These are phyloP conservation scores for Pythium myriotylum DNA, from an alignment of 352 stramenopile genomes.

Conservation along the genomic window DNA sequence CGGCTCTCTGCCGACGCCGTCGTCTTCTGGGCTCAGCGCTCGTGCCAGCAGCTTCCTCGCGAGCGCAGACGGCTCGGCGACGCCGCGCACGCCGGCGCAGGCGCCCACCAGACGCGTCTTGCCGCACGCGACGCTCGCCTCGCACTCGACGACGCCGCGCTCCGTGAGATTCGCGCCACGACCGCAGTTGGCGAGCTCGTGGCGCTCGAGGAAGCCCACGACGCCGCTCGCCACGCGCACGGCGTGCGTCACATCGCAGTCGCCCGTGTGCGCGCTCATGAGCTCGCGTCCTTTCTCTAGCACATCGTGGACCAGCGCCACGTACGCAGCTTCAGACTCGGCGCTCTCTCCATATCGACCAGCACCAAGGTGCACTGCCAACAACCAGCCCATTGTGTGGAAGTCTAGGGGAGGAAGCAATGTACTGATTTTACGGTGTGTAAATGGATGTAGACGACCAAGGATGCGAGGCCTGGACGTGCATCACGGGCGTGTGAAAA, in stretches of 20 bases:
- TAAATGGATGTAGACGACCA: no score
- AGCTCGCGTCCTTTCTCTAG: constrained; percentile 9
- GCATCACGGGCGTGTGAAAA: no score
- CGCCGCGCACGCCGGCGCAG: constrained; percentile 52
- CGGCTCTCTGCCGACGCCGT: constrained; percentile 42
- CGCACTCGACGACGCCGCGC: constrained; percentile 50
- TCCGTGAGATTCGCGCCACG: constrained; percentile 59
- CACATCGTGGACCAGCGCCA: constrained; percentile 40
- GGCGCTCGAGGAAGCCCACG: constrained; percentile 53
- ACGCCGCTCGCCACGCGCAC: constrained; percentile 36
- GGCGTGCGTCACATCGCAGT: not conserved
- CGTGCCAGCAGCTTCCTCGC: constrained; percentile 45
- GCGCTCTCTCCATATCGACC: constrained; percentile 42
- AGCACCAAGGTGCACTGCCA: constrained; percentile 67
- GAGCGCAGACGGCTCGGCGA: constrained; percentile 51
- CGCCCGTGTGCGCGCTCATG: constrained; percentile 14
- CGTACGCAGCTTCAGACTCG: constrained; percentile 40
- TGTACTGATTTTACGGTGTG: no score
- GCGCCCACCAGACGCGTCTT: constrained; percentile 35
- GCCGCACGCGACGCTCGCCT: constrained; percentile 58
- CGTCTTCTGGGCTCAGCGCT: constrained; percentile 2
- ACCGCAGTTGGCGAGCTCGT: constrained; percentile 56
- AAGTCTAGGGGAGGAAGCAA: no score
- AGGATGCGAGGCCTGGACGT: no score
- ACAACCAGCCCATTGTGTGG: constrained; percentile 45